Evolutionary conservation across 129 eudicot species (phyloP).

Genomic region (Escallonia rubra): DNA sequence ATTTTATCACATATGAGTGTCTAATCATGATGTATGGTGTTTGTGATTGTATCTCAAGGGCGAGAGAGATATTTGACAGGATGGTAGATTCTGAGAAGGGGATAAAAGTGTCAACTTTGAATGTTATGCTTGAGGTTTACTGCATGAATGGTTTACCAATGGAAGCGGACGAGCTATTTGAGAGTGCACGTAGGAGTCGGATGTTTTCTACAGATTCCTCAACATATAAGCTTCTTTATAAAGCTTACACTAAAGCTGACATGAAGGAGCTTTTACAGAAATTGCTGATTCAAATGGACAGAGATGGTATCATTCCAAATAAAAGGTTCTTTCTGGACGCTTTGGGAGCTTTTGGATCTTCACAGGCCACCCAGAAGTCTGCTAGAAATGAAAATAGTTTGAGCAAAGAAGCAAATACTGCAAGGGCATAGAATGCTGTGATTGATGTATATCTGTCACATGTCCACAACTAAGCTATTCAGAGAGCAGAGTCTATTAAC

Average conservation of each 20-base stretch:
- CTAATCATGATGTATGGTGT: conserved; percentile 79
- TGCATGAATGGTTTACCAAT: conserved; percentile 60
- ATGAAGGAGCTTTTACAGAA: conserved; percentile 62
- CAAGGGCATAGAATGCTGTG: not conserved
- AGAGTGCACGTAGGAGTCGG: conserved; percentile 37
- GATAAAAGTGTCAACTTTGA: conserved; percentile 66
- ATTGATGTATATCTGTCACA: not conserved
- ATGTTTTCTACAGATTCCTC: conserved; percentile 48
- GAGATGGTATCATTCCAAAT: conserved; percentile 78
- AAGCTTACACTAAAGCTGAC: conserved; percentile 76
- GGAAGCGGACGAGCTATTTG: conserved; percentile 70
- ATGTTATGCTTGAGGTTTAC: conserved; percentile 86
- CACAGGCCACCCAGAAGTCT: conserved; percentile 20
- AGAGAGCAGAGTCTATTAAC: no score
- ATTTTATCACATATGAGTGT: conserved; percentile 67
- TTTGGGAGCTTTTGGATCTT: conserved; percentile 64
- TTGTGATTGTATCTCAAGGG: conserved; percentile 69
- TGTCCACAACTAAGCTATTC: no score
- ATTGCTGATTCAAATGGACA: conserved; percentile 62
- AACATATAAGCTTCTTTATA: conserved; percentile 84
- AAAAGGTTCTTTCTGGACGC: conserved; percentile 81
- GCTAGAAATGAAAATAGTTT: conserved; percentile 3
- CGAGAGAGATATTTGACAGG: conserved; percentile 62
- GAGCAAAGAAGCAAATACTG: conserved; percentile 1
- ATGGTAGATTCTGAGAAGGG: conserved; percentile 46